Evolutionary conservation across 805 yeast species (phyloP).

Genomic region (Barnettozyma sucrosica): DNA sequence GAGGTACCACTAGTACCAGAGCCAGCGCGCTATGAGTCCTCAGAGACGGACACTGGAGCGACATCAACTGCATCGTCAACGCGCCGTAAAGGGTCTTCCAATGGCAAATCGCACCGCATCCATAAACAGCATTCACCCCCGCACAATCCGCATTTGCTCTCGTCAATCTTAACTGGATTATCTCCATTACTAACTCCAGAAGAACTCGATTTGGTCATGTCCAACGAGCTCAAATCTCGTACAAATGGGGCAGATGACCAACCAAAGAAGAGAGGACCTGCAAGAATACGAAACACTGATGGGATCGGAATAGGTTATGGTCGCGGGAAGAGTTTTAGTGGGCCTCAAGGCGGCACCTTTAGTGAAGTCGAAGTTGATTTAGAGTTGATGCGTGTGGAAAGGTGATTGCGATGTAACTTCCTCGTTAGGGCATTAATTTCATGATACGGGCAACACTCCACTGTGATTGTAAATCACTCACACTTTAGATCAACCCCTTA

Average conservation of each 20-base stretch:
- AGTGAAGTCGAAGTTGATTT: constrained; percentile 28
- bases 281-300: constrained; percentile 4
- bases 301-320: constrained; percentile 11
- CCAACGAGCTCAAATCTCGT: constrained; percentile 17
- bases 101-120: neutral
- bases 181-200: constrained; percentile 28
- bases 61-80: constrained; percentile 3
- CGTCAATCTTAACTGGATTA: constrained; percentile 26
- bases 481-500: too few species aligned
- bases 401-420: too few species aligned
- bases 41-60: constrained; percentile 19
- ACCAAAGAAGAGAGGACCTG: constrained; percentile 7
- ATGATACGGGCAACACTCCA: neutral
- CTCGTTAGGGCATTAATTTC: neutral
- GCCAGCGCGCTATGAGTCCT: constrained; percentile 3
- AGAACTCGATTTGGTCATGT: constrained; percentile 30
- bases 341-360: constrained; percentile 25
- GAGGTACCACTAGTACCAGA: neutral
- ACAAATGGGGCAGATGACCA: neutral
- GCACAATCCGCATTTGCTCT: constrained; percentile 5
- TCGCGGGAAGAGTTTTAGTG: constrained; percentile 19
- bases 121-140: constrained; percentile 3
- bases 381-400: constrained; percentile 4
- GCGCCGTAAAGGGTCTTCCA: neutral
- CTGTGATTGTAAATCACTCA: too few species aligned